Conservation (phyloP, 2,329 filamentous ascomycete species). For the Trichophyton equinum region DNA sequence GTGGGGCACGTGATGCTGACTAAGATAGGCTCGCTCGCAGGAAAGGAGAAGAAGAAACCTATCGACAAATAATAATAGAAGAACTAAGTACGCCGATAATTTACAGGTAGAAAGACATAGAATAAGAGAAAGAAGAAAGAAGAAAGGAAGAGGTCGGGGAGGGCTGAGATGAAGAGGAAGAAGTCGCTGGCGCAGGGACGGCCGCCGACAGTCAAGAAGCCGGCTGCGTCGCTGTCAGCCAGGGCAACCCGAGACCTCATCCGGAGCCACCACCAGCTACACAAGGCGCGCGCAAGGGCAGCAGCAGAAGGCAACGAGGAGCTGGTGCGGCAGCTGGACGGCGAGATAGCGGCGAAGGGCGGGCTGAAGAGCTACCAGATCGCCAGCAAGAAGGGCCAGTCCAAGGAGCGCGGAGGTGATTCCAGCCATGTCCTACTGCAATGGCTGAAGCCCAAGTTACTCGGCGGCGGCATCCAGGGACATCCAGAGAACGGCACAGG, state of each 20-base stretch:
- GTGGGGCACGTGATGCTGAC: background rate
- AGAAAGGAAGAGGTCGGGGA: background rate
- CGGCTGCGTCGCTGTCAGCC: slow-evolving; percentile 37
- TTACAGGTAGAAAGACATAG: background rate
- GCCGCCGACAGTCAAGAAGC: slow-evolving; percentile 31
- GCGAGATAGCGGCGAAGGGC: slow-evolving; percentile 43
- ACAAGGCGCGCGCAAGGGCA: slow-evolving; percentile 45
- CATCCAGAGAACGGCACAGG: background rate
- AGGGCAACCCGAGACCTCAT: slow-evolving; percentile 48
- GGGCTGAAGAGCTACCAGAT: slow-evolving; percentile 49
- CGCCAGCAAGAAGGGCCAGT: slow-evolving; percentile 51
- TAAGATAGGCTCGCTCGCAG: background rate
- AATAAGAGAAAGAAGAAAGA: background rate
- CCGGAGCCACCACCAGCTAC: slow-evolving; percentile 46
- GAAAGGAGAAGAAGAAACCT: background rate
- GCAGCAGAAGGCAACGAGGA: slow-evolving; percentile 33
- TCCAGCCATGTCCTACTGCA: slow-evolving; percentile 47
- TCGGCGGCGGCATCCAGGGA: slow-evolving; percentile 15
- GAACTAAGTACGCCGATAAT: background rate
- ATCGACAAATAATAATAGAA: too few relatives aligned
- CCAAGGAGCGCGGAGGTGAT: slow-evolving; percentile 49
- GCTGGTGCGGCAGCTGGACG: slow-evolving; percentile 33
- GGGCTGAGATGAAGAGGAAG: slow-evolving; percentile 11
- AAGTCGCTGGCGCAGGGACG: slow-evolving; percentile 34
- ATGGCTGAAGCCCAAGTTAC: slow-evolving; percentile 37